Evolutionary conservation across 371 early-diverging fungal genomes (phyloP), one percentile per base, ranked within the genome.

Genomic region (Mortierella sp.): DNA sequence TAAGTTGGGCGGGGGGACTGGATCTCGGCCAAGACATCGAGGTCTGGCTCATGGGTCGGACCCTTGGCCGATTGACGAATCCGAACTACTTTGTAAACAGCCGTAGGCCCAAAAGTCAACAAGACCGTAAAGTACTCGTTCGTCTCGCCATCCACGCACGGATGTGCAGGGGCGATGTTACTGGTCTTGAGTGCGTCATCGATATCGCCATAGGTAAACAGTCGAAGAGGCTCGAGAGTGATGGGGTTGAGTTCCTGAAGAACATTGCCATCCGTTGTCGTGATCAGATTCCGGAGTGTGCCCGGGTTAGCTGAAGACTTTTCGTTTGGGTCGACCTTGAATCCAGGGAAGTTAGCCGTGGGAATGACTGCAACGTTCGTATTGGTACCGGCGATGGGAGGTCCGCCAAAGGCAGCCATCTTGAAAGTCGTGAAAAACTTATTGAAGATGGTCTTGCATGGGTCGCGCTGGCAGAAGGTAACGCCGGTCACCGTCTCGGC

Each of bases 241-340:
- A 84, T 84, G 1, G 86, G 81, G 72, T 92, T 83, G 25, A 92
- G 66, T 51, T 86, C 82, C 57, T 91, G 90, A 15, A 91, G 62
- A 0, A 81, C 61, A 69, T 87, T 89, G 1, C 85, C 87, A 68
- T 89, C 90, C 1, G 90, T 89, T 43, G 83, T 90, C 46, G 84
- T 68, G 4, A 92, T 82, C 47, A 91, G 65, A 43, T 71, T 81
- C 0, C 73, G 66, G 25, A 61, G 44, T 5, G 5, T 37, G 5
- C 23, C 50, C 1, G 62, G 81, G n/a, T 44, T 64, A 7, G 30
- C 21, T 15, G 57, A 26, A 18, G 7, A 16, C 57, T 70, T 61
- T 11, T 21, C 12, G 26, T 51, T 52, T 15, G 21, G 44, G n/a
- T 57, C 52, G 5, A 14, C 43, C 19, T 46, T 26, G 4, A 87